Base-by-base conservation (phyloP, 2,329 filamentous ascomycete species). In the Sporothrix globosa region DNA sequence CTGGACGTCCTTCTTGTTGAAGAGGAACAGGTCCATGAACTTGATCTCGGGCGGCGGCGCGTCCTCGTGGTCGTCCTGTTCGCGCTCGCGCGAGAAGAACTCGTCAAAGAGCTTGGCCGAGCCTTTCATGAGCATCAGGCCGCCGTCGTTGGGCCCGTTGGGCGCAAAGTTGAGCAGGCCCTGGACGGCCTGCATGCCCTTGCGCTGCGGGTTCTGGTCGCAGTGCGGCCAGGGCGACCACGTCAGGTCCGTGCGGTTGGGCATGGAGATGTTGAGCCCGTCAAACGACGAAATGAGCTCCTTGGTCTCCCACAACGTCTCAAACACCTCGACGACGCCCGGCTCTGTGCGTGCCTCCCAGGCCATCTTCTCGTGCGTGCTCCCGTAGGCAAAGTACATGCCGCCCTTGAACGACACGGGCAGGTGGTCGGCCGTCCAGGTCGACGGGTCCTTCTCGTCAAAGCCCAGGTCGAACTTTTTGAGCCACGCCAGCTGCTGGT, bases 281-380 rank as follows among this genome's bases (percentile, higher is more conserved):
- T 82, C 80, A 60, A 81, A 82, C 2, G 77, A 79, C 44, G 73
- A 75, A 2, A 81, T 74, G 2, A 82, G 75, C 56, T 82, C 76
- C 9, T 77, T 70, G 0, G 78, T 80, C n/a, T 75, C 77, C 78
- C 79, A 82, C 14, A 81, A 5, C 44, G 79, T 80, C 52, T 77
- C 78, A 61, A 83, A 83, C 0, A 77, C 74, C 1, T 78, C 77
- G 19, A 82, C 10, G 0, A 82, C 77, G 9, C 75, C 77, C 0
- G 80, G 80, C 72, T 83, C 81, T 46, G 75, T 73, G 10, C 79
- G 76, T 11, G 79, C 76, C 5, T 75, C 77, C 80, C 81, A 82
- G 66, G 80, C 76, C 69, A 80, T 81, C 39, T 78, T 77, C 72
- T 82, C 81, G 74, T 82, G 80, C 3, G 74, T 71, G 41, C 77